Percentiles rank a stretch among this genome's conserved stretches.
phyloP scores from a whole-genome alignment of 495 filamentous ascomycete species.

The Durotheca rogersii region DNA sequence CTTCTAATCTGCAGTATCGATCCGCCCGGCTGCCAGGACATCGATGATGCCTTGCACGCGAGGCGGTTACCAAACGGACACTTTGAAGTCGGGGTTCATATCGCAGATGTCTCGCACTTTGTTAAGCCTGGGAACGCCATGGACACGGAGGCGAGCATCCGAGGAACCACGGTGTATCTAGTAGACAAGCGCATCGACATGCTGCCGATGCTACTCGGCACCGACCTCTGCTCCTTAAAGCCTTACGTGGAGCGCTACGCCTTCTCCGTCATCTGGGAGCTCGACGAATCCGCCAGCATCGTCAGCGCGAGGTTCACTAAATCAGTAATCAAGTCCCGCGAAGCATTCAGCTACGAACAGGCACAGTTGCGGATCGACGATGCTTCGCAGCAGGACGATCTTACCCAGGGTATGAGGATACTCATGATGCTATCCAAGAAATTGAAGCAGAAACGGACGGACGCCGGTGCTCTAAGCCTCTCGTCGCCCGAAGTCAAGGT shows the following conservation, averaged over 20 bases:
- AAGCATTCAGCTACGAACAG: constrained; percentile 97
- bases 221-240: constrained; percentile 94
- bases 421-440: constrained; percentile 89
- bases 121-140: constrained; percentile 96
- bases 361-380: constrained; percentile 94
- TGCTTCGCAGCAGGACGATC: constrained; percentile 74
- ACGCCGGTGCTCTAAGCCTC: constrained; percentile 90
- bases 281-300: constrained; percentile 81
- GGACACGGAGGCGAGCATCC: constrained; percentile 89
- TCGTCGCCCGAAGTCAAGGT: constrained; percentile 94
- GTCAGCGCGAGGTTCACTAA: constrained; percentile 84
- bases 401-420: constrained; percentile 86
- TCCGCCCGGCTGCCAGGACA: constrained; percentile 93
- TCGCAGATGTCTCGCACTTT: constrained; percentile 97
- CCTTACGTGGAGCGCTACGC: constrained; percentile 97
- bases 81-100: constrained; percentile 96
- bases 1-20: constrained; percentile 96
- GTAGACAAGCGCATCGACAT: constrained; percentile 99
- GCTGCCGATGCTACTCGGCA: constrained; percentile 93
- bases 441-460: constrained; percentile 92
- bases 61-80: constrained; percentile 85
- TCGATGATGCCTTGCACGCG: constrained; percentile 95
- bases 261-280: constrained; percentile 93
- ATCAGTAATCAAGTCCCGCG: constrained; percentile 95
- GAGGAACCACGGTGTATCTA: constrained; percentile 94